phyloP scores from a whole-genome alignment of 2,329 filamentous ascomycete species.

The Arthrobotrys pseudoclavata region DNA sequence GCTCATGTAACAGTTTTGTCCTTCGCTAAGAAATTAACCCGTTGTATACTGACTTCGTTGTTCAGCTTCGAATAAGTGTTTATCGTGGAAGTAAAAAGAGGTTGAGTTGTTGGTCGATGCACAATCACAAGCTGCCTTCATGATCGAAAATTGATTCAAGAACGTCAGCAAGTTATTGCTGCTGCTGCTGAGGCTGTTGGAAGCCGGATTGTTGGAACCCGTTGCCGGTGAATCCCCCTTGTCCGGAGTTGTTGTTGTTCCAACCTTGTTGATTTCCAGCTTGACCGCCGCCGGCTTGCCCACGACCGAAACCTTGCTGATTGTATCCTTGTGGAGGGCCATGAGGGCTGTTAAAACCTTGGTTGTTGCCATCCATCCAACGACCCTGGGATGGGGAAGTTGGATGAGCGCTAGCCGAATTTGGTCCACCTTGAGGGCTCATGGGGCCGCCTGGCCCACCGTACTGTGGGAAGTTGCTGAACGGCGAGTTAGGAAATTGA shows the following conservation, averaged over 20 bases:
- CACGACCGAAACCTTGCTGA: conserved; percentile 56
- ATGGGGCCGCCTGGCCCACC: conserved; percentile 77
- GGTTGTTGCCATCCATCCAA: conserved; percentile 55
- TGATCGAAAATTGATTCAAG: conserved; percentile 12
- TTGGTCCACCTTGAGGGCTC: conserved; percentile 66
- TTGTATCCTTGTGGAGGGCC: conserved; percentile 51
- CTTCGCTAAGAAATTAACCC: conserved; percentile 58
- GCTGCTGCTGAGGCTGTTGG: conserved; percentile 57
- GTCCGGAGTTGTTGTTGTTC: conserved; percentile 56
- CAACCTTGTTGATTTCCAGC: conserved; percentile 51
- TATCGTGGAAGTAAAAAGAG: conserved; percentile 35
- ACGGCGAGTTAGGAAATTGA: conserved; percentile 80
- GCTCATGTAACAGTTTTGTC: conserved; percentile 57
- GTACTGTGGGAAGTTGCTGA: conserved; percentile 92
- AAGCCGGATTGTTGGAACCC: conserved; percentile 55
- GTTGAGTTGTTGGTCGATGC: conserved; percentile 21
- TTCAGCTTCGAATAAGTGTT: conserved; percentile 43
- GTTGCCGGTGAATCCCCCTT: conserved; percentile 56
- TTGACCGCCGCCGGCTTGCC: conserved; percentile 34
- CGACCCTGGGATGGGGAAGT: conserved; percentile 55
- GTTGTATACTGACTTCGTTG: conserved; percentile 55
- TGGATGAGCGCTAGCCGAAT: conserved; percentile 50
- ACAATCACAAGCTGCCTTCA: conserved; percentile 37
- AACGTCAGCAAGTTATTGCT: conserved; percentile 34
- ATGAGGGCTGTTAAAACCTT: conserved; percentile 57